Base-by-base conservation (phyloP, 495 filamentous ascomycete genomes). In the Lasiosphaeria miniovina region DNA sequence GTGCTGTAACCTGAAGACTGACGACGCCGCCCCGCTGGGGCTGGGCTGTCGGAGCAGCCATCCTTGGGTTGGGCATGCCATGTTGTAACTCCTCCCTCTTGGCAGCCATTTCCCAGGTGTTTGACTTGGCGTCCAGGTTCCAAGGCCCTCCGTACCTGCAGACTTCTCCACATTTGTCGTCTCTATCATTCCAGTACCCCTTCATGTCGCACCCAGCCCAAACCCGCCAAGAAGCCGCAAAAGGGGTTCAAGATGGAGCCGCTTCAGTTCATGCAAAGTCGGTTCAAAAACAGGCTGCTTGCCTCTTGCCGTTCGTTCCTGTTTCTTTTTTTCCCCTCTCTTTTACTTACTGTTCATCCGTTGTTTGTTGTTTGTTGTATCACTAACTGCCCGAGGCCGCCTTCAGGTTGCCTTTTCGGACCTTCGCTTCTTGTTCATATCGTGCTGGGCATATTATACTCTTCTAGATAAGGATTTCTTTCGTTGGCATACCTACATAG, bases 41-140 rank as follows among this genome's bases (percentile, higher is more conserved):
- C 24, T 24, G 24, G 24, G 24, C 24, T 24, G 24, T 24, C 24
- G 24, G 24, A 24, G 24, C 24, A 24, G 24, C 24, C 24, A 24
- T 24, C 24, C 24, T 24, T 24, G 24, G 24, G 2, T 24, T 24
- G 24, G 24, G 24, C 24, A 24, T 24, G 24, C 24, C 24, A 24
- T 24, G 24, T 24, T 24, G 24, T 24, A 24, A 24, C 24, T 24
- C 53, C 52, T 48, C 15, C 53, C 54, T 49, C 59, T 65, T 65
- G 63, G 59, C 57, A 62, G n/a, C 46, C 61, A 36, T 61, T 66
- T 62, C 63, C 63, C 54, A 24, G 45, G 63, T 53, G 70, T 69
- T 71, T 69, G 66, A 71, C 70, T 69, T 71, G 68, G 70, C 66
- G 52, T 58, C 56, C 63, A 60, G 51, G 60, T n/a, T 14, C 12